These are phyloP conservation scores for Streptanthus diversifolius DNA, from an alignment of 345 rosid genomes.

Conservation along the genomic window DNA sequence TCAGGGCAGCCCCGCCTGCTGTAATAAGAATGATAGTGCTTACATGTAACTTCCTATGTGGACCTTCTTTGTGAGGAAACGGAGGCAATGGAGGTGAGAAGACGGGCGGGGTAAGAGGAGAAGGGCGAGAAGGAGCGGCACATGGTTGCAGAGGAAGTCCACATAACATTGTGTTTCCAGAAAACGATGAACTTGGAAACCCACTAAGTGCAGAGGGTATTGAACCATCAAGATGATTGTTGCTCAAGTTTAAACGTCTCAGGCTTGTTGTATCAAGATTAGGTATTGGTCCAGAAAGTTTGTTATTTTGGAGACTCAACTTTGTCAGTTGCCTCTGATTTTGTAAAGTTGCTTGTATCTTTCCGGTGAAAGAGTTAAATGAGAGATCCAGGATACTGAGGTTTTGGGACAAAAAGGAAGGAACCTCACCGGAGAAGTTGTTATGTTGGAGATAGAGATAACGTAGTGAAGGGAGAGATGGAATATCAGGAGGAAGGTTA, in stretches of 20 bases:
- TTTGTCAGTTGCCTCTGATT: slow-evolving; percentile 49
- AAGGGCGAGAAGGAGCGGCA: slow-evolving; percentile 31
- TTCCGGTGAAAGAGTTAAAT: slow-evolving; percentile 56
- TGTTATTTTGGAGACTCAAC: slow-evolving; percentile 56
- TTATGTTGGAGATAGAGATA: slow-evolving; percentile 70
- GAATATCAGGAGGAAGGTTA: slow-evolving; percentile 64
- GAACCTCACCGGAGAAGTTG: slow-evolving; percentile 71
- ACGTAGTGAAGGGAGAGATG: slow-evolving; percentile 54
- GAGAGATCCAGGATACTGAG: slow-evolving; percentile 62
- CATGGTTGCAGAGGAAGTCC: slow-evolving; percentile 62
- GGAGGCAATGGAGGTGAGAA: slow-evolving; percentile 38
- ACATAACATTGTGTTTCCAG: slow-evolving; percentile 60
- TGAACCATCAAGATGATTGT: slow-evolving; percentile 67
- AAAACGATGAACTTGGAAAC: slow-evolving; percentile 69
- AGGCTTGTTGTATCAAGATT: slow-evolving; percentile 41
- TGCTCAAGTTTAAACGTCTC: slow-evolving; percentile 61
- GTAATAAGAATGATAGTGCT: slow-evolving; percentile 63
- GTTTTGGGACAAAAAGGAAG: slow-evolving; percentile 41
- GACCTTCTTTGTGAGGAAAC: slow-evolving; percentile 41
- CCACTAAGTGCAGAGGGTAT: slow-evolving; percentile 58
- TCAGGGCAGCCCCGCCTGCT: slow-evolving; percentile 52
- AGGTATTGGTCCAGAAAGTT: slow-evolving; percentile 59
- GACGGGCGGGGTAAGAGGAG: slow-evolving; percentile 47
- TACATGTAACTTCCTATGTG: slow-evolving; percentile 47
- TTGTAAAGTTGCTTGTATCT: slow-evolving; percentile 45